Evolutionary conservation across 108 stramenopile genomes (phyloP).

Genomic region (Licmophora abbreviata): DNA sequence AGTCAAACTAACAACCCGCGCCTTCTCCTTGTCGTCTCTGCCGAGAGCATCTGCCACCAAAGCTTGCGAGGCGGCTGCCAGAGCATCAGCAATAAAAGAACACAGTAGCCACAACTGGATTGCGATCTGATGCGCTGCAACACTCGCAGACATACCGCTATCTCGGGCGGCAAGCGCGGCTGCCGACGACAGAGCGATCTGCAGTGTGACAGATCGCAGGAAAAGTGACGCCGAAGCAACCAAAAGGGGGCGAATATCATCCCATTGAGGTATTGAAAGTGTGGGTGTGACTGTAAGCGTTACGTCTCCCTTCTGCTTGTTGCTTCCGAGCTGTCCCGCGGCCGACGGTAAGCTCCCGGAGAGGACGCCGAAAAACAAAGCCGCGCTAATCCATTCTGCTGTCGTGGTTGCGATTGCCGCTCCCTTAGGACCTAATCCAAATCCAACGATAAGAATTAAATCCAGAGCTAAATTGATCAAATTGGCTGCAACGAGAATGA

Average conservation of each 20-base stretch:
- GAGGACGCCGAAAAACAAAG: slow-evolving; percentile 60
- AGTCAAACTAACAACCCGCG: slow-evolving; percentile 41
- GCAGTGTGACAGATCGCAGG: slow-evolving; percentile 57
- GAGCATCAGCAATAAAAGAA: slow-evolving; percentile 71
- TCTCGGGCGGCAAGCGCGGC: slow-evolving; percentile 73
- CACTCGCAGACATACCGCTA: slow-evolving; percentile 47
- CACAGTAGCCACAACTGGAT: slow-evolving; percentile 81
- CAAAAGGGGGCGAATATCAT: slow-evolving; percentile 53
- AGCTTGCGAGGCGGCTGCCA: slow-evolving; percentile 76
- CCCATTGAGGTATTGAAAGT: slow-evolving; percentile 62
- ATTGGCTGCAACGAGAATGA: slow-evolving; percentile 61
- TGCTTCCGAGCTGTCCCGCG: slow-evolving; percentile 43
- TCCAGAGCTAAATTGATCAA: slow-evolving; percentile 65
- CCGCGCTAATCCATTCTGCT: slow-evolving; percentile 76
- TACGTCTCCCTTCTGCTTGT: slow-evolving; percentile 9
- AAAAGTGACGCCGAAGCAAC: slow-evolving; percentile 77
- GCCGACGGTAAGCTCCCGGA: slow-evolving; percentile 55
- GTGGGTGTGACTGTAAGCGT: slow-evolving; percentile 32
- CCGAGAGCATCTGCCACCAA: slow-evolving; percentile 79
- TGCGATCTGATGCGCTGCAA: slow-evolving; percentile 82
- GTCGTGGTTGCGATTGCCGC: slow-evolving; percentile 82
- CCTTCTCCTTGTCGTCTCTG: slow-evolving; percentile 29
- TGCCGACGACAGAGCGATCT: slow-evolving; percentile 60
- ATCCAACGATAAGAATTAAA: slow-evolving; percentile 43
- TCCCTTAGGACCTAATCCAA: slow-evolving; percentile 62